Base-by-base conservation (phyloP, 2,329 filamentous ascomycete genomes). In the Ceratocystiopsis sp. region DNA sequence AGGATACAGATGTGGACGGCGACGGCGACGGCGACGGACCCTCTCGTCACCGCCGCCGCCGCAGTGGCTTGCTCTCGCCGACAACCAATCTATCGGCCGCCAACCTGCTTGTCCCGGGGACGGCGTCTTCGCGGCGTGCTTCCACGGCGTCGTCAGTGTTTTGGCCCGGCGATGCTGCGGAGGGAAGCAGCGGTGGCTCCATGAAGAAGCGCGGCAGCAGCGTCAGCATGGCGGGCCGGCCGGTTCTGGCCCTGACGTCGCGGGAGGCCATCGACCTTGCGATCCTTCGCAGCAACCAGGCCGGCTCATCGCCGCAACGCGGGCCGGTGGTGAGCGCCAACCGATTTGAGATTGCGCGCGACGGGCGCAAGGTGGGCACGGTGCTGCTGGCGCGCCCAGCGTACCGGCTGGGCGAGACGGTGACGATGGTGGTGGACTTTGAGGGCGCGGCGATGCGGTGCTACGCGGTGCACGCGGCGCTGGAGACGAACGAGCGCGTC, bases 231-330 rank as follows among this genome's bases (percentile, higher is more conserved):
- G 13, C 17, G 25, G 16, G 25, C 13, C 42, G 35, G 35, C 63
- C 66, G 41, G 68, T 81, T 46, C 71, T 78, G 35, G 64, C 69
- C 1, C 61, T 71, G 3, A 76, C 74, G 2, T 80, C 73, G 48
- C 89, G 85, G 55, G 86, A 95, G 53, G 78, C 84, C 17, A 94
- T 98, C 53, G 84, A 95, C 55, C 70, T 93, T 47, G 83, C 91
- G 13, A 94, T 96, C 46, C 68, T 95, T 42, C 78, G 84, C 50
- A 86, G 84, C 55, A 85, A 85, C 51, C 64, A 79, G 51, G 67
- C 67, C 35, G 25, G 7, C 7, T 4, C 25, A 8, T 29, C 25
- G 9, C 25, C 25, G 25, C 25, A 8, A 11, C 25, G 25, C 9
- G 18, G 37, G 3, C 21, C n/a, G n/a, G 34, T 32, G n/a, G 80